Base-by-base conservation (phyloP, 148 eudicot genomes). In the Suaeda aralocaspica region DNA sequence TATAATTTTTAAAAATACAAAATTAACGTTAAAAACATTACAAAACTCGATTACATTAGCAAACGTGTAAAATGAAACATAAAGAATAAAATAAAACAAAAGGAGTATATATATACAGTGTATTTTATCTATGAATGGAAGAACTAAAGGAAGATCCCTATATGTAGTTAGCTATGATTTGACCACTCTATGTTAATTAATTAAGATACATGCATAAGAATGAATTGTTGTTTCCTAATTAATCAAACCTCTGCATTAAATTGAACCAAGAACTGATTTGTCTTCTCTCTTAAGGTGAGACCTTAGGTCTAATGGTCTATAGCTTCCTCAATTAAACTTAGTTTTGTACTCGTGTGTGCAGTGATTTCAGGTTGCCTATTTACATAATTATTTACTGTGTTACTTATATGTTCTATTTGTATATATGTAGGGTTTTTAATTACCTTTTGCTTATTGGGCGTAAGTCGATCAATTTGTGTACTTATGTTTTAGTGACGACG, bases 131-230 rank as follows among this genome's bases (percentile, higher is more conserved):
- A n/a, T n/a, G n/a, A n/a, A n/a, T n/a, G n/a, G n/a, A n/a, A n/a
- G n/a, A n/a, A n/a, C n/a, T n/a, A n/a, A n/a, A n/a, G n/a, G n/a
- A n/a, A n/a, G n/a, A n/a, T n/a, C n/a, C n/a, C n/a, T n/a, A n/a
- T n/a, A n/a, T n/a, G n/a, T n/a, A n/a, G n/a, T n/a, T n/a, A n/a
- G n/a, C n/a, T n/a, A n/a, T n/a, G n/a, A n/a, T n/a, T n/a, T n/a
- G 31, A 57, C 45, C 12, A 34, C 6, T 56, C 25, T 16, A 39
- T 69, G 10, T 16, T n/a, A n/a, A n/a, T n/a, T n/a, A 21, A 29
- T 45, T 53, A 36, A 48, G 39, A 49, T 71, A 71, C 59, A 49
- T n/a, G n/a, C n/a, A n/a, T n/a, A 28, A 36, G 74, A 71, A 71
- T 59, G 50, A 71, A 59, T 59, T 69, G 10, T 2, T 42, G 29